Base-by-base conservation (phyloP, 2,329 filamentous ascomycete genomes). In the Mycocentrospora acerina region DNA sequence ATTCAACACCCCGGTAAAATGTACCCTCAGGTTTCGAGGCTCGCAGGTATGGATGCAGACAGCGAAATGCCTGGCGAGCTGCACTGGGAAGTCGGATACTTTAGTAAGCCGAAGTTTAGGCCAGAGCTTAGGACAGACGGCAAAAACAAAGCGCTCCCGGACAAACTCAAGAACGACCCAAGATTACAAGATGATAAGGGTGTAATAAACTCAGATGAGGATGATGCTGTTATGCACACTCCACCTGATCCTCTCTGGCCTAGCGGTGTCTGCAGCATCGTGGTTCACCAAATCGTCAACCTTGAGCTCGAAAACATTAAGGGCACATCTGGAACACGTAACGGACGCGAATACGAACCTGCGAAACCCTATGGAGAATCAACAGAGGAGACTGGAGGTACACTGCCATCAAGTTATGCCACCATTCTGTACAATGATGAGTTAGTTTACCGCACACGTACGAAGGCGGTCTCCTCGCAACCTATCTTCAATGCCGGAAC, bases 401-500 rank as follows among this genome's bases (percentile, higher is more conserved):
- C 84, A 33, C 73, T 97, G 19, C 93, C 93, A 0, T 95, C 86
- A 45, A 88, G 88, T 26, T 98, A 98, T 70, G 96, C 90, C 71
- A 96, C 90, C 1, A 90, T 98, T 37, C 71, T 93, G 9, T 76
- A 87, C 66, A 96, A 96, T 53, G 91, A 97, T 58, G 83, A 94
- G 56, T 70, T 95, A 53, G 76, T 90, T 13, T 97, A 96, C 74
- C 90, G 91, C 60, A 97, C 91, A n/a, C 82, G 93, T 59, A 82
- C 88, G 24, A 97, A 98, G 74, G 90, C 90, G 4, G 86, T 95
- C 7, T 94, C 87, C 24, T 94, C 88, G 35, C 90, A 94, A 64
- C 93, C 93, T 2, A 96, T 97, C 49, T 97, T 95, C 77, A 96
- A 97, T 55, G 90, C 93, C 3, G 91, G 91, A 43, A 96, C 90